Percentiles rank a stretch among this genome's conserved stretches.
phyloP scores from a whole-genome alignment of 2,329 filamentous ascomycete genomes.

The Rutstroemia sp. region DNA sequence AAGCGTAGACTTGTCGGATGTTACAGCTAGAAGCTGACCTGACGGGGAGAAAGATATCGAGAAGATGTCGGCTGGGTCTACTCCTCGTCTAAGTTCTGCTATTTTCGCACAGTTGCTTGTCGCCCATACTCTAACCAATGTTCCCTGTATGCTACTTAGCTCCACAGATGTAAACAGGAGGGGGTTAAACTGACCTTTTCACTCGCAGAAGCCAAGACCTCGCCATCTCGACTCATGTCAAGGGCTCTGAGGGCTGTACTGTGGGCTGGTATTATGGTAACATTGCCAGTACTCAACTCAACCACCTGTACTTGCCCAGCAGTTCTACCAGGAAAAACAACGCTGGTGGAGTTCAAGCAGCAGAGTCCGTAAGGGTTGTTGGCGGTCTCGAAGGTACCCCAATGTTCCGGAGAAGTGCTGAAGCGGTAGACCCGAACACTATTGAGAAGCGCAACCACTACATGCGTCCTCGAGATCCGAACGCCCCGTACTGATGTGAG shows the following conservation, averaged over 20 bases:
- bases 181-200: constrained; percentile 49
- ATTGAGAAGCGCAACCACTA: constrained; percentile 76
- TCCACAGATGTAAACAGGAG: background rate
- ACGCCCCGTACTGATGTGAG: constrained; percentile 75
- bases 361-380: constrained; percentile 78
- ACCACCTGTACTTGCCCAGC: constrained; percentile 85
- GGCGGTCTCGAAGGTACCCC: constrained; percentile 75
- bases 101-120: constrained; percentile 74
- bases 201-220: constrained; percentile 81
- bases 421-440: constrained; percentile 77
- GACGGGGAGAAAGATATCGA: constrained; percentile 82
- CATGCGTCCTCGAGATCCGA: constrained; percentile 65
- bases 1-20: constrained; percentile 92
- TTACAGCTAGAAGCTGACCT: constrained; percentile 75
- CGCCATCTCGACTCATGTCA: constrained; percentile 70
- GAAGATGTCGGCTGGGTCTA: constrained; percentile 82
- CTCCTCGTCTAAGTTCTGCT: constrained; percentile 78
- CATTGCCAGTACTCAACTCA: constrained; percentile 67
- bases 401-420: constrained; percentile 60
- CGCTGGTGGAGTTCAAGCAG: constrained; percentile 62
- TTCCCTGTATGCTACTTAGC: constrained; percentile 49
- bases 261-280: constrained; percentile 92
- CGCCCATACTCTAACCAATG: constrained; percentile 78
- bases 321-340: constrained; percentile 84
- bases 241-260: constrained; percentile 71